These are phyloP conservation scores for Penicillium griseofulvum DNA, from an alignment of 2,329 filamentous ascomycete genomes.

Conservation along the genomic window DNA sequence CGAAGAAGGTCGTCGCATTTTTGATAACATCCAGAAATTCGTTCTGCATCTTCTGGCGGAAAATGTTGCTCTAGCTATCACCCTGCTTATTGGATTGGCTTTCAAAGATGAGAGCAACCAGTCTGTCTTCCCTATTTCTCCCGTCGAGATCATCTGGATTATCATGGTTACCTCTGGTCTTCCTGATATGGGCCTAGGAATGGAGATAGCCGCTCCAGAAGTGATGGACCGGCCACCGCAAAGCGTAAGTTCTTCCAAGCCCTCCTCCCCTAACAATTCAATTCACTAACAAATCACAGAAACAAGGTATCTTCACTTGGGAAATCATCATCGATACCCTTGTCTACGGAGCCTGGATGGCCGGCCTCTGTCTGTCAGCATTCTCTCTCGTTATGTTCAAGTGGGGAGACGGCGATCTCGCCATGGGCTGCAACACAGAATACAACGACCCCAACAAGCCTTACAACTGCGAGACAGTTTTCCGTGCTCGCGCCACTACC, in stretches of 20 bases:
- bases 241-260: slow-evolving; percentile 30
- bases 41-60: slow-evolving; percentile 75
- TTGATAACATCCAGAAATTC: slow-evolving; percentile 88
- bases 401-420: slow-evolving; percentile 60
- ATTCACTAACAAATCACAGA: slow-evolving; percentile 30
- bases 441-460: slow-evolving; percentile 41
- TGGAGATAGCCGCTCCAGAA: slow-evolving; percentile 71
- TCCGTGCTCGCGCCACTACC: slow-evolving; percentile 69
- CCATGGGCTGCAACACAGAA: slow-evolving; percentile 58
- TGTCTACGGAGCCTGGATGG: slow-evolving; percentile 77
- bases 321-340: slow-evolving; percentile 77
- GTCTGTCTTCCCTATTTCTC: slow-evolving; percentile 82
- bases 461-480: slow-evolving; percentile 60
- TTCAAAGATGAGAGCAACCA: slow-evolving; percentile 71
- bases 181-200: slow-evolving; percentile 83
- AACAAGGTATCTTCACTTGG: slow-evolving; percentile 70
- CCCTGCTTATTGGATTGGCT: slow-evolving; percentile 74
- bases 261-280: too few relatives aligned
- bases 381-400: slow-evolving; percentile 66
- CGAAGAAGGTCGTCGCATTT: slow-evolving; percentile 79
- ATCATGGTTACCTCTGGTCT: slow-evolving; percentile 89
- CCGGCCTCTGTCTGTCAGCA: slow-evolving; percentile 61
- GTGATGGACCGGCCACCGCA: slow-evolving; percentile 80
- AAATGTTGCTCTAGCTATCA: slow-evolving; percentile 80
- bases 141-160: slow-evolving; percentile 88